phyloP scores from a whole-genome alignment of 2,329 filamentous ascomycete genomes.

The Rhynchosporium secalis region DNA sequence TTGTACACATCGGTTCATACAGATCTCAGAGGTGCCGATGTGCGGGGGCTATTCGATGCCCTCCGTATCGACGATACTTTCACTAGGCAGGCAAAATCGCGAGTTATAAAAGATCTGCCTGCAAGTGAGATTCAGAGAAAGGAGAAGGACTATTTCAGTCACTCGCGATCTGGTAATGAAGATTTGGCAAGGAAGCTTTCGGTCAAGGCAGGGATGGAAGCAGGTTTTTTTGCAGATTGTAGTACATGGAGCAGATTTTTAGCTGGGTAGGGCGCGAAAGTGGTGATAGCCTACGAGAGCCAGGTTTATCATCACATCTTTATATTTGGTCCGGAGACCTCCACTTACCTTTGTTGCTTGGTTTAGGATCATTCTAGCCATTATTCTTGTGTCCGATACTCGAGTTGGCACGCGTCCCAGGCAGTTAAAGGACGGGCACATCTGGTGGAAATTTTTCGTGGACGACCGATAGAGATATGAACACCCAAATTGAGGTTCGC shows the following conservation, averaged over 20 bases:
- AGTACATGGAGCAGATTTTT: conserved; percentile 7
- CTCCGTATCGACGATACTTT: conserved; percentile 12
- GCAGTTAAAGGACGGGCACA: too few relatives aligned
- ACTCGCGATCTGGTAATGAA: conserved; percentile 5
- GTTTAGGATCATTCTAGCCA: too few relatives aligned
- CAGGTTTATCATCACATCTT: too few relatives aligned
- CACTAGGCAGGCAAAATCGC: conserved; percentile 5
- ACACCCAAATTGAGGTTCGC: too few relatives aligned
- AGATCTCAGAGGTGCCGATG: conserved; percentile 6
- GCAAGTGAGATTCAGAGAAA: conserved; percentile 11
- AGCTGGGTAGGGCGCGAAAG: conserved; percentile 9
- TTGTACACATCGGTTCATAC: conserved; percentile 13
- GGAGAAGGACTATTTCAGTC: conserved; percentile 12
- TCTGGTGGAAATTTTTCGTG: too few relatives aligned
- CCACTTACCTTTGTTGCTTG: too few relatives aligned
- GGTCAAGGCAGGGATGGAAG: conserved; percentile 1
- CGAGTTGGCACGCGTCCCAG: too few relatives aligned
- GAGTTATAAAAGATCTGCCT: not conserved
- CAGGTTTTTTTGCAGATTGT: conserved; percentile 11
- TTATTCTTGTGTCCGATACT: too few relatives aligned
- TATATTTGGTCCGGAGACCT: too few relatives aligned
- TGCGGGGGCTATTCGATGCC: conserved; percentile 7
- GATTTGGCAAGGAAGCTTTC: conserved; percentile 13
- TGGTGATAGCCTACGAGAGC: not conserved
- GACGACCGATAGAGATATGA: too few relatives aligned